Conservation (phyloP, 495 filamentous ascomycete species). For the Penicillium angulare region DNA sequence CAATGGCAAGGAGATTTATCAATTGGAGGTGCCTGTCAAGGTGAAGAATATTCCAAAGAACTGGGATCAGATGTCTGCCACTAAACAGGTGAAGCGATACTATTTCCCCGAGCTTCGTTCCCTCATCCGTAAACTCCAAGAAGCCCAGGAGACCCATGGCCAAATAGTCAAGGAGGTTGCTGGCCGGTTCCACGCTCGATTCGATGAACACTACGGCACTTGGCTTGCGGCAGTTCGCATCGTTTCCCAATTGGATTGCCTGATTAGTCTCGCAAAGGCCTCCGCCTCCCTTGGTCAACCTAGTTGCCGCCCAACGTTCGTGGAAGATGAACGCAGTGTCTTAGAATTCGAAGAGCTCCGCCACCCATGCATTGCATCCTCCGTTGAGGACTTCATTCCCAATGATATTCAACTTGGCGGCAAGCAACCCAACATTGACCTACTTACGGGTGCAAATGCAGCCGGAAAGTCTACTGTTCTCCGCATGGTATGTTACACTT, state of each 20-base stretch:
- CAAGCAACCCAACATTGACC: constrained; percentile 73
- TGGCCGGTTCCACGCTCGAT: constrained; percentile 77
- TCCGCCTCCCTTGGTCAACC: constrained; percentile 80
- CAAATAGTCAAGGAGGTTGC: constrained; percentile 90
- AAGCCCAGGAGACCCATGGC: constrained; percentile 90
- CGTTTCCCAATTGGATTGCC: constrained; percentile 88
- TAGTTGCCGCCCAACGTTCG: constrained; percentile 83
- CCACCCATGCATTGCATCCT: constrained; percentile 89
- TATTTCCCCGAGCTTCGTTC: constrained; percentile 82
- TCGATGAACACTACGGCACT: constrained; percentile 80
- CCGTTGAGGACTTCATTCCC: constrained; percentile 91
- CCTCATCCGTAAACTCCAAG: constrained; percentile 81
- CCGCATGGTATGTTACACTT: constrained; percentile 68
- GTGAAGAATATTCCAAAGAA: constrained; percentile 76
- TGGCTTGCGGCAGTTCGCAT: constrained; percentile 89
- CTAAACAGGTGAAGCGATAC: constrained; percentile 86
- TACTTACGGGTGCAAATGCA: constrained; percentile 95
- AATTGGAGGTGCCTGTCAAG: constrained; percentile 86
- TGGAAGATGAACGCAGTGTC: constrained; percentile 78
- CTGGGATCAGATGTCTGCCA: constrained; percentile 97
- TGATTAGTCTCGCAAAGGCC: constrained; percentile 88
- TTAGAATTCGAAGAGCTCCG: constrained; percentile 89
- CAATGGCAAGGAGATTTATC: constrained; percentile 95
- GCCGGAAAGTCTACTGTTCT: constrained; percentile 98
- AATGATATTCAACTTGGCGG: constrained; percentile 93